These are phyloP conservation scores for Trametes villosa DNA, from an alignment of 768 basidiomycete species.

Conservation along the genomic window DNA sequence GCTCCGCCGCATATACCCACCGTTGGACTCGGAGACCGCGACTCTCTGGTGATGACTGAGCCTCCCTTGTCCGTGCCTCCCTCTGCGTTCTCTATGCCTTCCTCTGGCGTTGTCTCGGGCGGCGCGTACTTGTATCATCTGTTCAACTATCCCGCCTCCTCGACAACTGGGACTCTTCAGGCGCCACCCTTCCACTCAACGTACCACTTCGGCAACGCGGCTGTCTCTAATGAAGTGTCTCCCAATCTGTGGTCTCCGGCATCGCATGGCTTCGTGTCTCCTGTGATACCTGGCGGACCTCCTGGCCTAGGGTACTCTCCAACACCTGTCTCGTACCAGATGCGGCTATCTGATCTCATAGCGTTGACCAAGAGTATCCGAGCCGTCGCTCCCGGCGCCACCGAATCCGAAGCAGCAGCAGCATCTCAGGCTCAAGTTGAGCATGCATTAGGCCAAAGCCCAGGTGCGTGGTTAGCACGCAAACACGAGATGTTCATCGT, in stretches of 20 bases:
- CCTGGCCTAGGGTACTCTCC: not conserved
- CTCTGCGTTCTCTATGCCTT: not conserved
- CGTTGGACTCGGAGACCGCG: too few species aligned
- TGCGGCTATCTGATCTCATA: slow-evolving; percentile 20
- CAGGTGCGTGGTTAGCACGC: too few species aligned
- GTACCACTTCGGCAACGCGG: not conserved
- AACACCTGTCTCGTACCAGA: slow-evolving; percentile 24
- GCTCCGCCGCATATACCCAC: not conserved
- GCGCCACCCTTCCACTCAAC: slow-evolving; percentile 6
- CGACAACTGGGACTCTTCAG: not conserved
- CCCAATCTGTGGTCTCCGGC: slow-evolving; percentile 8
- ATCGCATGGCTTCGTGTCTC: not conserved
- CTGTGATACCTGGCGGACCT: not conserved
- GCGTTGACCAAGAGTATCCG: slow-evolving; percentile 20
- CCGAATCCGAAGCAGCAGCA: too few species aligned
- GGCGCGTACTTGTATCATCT: slow-evolving; percentile 4
- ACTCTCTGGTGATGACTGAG: too few species aligned
- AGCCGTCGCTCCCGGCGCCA: too few species aligned
- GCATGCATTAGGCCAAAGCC: too few species aligned
- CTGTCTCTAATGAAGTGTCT: not conserved
- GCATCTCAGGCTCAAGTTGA: too few species aligned
- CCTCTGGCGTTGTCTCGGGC: too few species aligned
- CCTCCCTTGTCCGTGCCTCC: not conserved
- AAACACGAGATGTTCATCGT: too few species aligned
- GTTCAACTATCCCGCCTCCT: not conserved